Conservation (phyloP, 2,329 filamentous ascomycete genomes). For the Sarocladium strictum region DNA sequence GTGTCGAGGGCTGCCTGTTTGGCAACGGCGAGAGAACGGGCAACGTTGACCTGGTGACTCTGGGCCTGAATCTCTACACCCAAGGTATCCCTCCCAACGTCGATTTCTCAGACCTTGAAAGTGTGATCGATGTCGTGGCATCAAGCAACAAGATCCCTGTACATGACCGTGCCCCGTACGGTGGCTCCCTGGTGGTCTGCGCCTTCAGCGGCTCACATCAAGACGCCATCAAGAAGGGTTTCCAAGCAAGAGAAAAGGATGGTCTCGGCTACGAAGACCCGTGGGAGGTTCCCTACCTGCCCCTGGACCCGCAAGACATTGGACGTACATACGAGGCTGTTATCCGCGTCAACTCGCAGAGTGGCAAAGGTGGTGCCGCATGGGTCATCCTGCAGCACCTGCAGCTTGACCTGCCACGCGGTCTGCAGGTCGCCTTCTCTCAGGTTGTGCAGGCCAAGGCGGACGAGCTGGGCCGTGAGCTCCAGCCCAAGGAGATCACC, state of each 20-base stretch:
- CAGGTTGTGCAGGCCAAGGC: slow-evolving; percentile 78
- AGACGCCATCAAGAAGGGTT: slow-evolving; percentile 92
- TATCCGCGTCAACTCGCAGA: slow-evolving; percentile 96
- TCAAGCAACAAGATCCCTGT: slow-evolving; percentile 92
- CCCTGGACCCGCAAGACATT: slow-evolving; percentile 87
- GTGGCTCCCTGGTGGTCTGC: slow-evolving; percentile 83
- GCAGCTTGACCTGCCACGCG: slow-evolving; percentile 85
- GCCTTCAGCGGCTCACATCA: slow-evolving; percentile 91
- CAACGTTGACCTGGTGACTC: slow-evolving; percentile 89
- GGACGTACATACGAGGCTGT: slow-evolving; percentile 96
- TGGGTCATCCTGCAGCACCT: slow-evolving; percentile 90
- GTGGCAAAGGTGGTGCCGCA: slow-evolving; percentile 87
- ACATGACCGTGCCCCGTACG: slow-evolving; percentile 84
- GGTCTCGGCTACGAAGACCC: slow-evolving; percentile 55
- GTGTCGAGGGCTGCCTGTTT: slow-evolving; percentile 80
- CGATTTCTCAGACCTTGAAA: slow-evolving; percentile 85
- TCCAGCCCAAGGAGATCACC: slow-evolving; percentile 77
- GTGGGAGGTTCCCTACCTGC: slow-evolving; percentile 95
- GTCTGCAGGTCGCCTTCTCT: slow-evolving; percentile 86
- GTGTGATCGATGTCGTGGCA: slow-evolving; percentile 84
- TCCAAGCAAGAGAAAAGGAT: slow-evolving; percentile 61
- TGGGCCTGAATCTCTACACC: slow-evolving; percentile 90
- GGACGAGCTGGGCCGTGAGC: slow-evolving; percentile 75
- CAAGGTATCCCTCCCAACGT: slow-evolving; percentile 81
- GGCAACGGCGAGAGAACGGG: slow-evolving; percentile 91